These are phyloP conservation scores for Cladobotryum protrusum DNA, from an alignment of 2,329 filamentous ascomycete species.

Conservation along the genomic window DNA sequence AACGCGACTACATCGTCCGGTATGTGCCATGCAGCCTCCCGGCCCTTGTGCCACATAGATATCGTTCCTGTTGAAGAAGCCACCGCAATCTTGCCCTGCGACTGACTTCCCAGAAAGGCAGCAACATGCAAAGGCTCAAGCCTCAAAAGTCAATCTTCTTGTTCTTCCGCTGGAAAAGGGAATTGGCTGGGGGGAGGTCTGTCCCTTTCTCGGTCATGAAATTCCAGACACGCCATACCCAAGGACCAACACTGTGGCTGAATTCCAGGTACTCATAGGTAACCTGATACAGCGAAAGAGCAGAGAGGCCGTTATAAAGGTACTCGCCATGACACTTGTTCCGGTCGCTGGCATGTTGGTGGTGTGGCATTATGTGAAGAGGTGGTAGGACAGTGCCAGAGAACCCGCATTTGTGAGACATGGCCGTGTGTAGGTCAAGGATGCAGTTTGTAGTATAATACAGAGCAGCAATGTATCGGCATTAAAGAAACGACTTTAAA, in stretches of 20 bases:
- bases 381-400: background rate
- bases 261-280: conserved; percentile 2
- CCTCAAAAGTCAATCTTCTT: conserved; percentile 24
- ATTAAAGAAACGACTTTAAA: too few relatives aligned
- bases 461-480: too few relatives aligned
- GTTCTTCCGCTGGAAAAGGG: conserved; percentile 27
- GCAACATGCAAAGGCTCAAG: conserved; percentile 18
- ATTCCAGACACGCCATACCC: conserved; percentile 20
- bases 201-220: conserved; percentile 23
- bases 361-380: background rate
- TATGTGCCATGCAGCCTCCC: background rate
- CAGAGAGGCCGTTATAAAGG: background rate
- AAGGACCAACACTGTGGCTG: conserved; percentile 2
- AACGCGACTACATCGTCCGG: conserved; percentile 1
- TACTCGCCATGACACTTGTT: background rate
- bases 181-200: conserved; percentile 31
- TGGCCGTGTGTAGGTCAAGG: too few relatives aligned
- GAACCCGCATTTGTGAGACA: too few relatives aligned
- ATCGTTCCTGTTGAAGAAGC: background rate
- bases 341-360: background rate
- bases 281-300: background rate
- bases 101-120: conserved; percentile 14
- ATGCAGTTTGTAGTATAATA: too few relatives aligned
- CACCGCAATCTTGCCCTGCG: too few relatives aligned
- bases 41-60: too few relatives aligned